Percentiles rank a stretch among this genome's conserved stretches.
Conservation (phyloP, 768 basidiomycete genomes). For the Russula sp. region DNA sequence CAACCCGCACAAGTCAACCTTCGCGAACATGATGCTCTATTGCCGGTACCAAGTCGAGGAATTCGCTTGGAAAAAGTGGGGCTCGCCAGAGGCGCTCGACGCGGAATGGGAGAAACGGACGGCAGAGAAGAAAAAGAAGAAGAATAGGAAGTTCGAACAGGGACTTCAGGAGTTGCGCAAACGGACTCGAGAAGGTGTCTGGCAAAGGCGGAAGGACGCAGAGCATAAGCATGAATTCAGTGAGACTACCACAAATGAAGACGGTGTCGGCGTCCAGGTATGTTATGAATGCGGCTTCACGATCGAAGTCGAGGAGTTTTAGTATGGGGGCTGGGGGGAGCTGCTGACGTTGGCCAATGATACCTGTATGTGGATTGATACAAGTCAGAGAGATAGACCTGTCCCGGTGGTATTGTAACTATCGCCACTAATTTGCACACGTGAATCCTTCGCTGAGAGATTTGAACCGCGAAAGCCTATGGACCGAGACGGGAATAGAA, state of each 20-base stretch:
- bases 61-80: constrained; percentile 99
- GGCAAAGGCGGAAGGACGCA: constrained; percentile 80
- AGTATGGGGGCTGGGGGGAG: constrained; percentile 6
- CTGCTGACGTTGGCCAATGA: not conserved
- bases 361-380: not conserved
- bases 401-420: not conserved
- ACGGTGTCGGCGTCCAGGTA: constrained; percentile 60
- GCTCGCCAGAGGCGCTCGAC: constrained; percentile 85
- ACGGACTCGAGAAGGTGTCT: constrained; percentile 82
- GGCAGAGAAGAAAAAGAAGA: constrained; percentile 80
- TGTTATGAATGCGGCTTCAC: constrained; percentile 91
- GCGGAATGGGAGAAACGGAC: constrained; percentile 76
- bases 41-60: constrained; percentile 90
- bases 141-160: constrained; percentile 93
- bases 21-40: constrained; percentile 99
- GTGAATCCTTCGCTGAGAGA: not conserved
- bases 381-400: not conserved
- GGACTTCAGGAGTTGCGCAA: constrained; percentile 77
- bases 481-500: not conserved
- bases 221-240: constrained; percentile 88
- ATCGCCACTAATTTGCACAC: constrained; percentile 3
- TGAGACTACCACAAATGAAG: constrained; percentile 43
- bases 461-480: not conserved
- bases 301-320: constrained; percentile 83
- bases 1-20: constrained; percentile 92